These are phyloP conservation scores for Naganishia liquefaciens DNA, from an alignment of 1,284 basidiomycete genomes.

Conservation along the genomic window DNA sequence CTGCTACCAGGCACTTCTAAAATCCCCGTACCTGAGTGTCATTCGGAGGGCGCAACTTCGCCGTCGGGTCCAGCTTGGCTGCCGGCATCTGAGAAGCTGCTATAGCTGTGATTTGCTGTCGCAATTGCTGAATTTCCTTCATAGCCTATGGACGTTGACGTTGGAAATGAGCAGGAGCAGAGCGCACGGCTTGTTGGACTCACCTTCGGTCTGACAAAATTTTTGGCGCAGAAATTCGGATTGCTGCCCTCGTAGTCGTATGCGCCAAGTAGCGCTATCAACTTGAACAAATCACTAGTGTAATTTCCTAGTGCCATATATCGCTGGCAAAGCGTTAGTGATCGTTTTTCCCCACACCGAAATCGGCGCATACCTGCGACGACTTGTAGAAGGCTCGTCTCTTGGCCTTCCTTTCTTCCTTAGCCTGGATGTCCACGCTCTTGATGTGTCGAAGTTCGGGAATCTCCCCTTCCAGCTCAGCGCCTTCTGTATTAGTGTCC, in stretches of 20 bases:
- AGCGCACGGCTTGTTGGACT: slow-evolving; percentile 33
- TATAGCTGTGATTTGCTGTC: slow-evolving; percentile 82
- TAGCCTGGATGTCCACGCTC: slow-evolving; percentile 63
- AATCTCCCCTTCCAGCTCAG: slow-evolving; percentile 44
- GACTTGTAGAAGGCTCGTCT: slow-evolving; percentile 76
- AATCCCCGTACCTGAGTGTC: slow-evolving; percentile 64
- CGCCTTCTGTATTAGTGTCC: slow-evolving; percentile 50
- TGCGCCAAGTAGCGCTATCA: slow-evolving; percentile 89
- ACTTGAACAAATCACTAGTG: slow-evolving; percentile 84
- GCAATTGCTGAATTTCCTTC: slow-evolving; percentile 98
- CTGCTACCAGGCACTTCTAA: slow-evolving; percentile 20
- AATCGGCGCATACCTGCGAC: slow-evolving; percentile 64
- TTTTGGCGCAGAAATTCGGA: slow-evolving; percentile 76
- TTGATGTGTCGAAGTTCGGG: slow-evolving; percentile 62
- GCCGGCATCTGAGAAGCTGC: slow-evolving; percentile 70
- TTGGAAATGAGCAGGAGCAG: neutral
- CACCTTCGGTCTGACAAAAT: slow-evolving; percentile 91
- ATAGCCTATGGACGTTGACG: slow-evolving; percentile 75
- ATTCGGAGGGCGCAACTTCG: slow-evolving; percentile 69
- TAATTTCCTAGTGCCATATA: slow-evolving; percentile 79
- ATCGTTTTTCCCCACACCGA: neutral
- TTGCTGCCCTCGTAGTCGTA: slow-evolving; percentile 88
- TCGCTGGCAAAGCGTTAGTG: slow-evolving; percentile 55
- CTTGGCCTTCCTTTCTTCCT: slow-evolving; percentile 66
- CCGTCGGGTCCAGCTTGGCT: slow-evolving; percentile 62